These are phyloP conservation scores for Nissolia schottii DNA, from an alignment of 306 rosid species.

Conservation along the genomic window DNA sequence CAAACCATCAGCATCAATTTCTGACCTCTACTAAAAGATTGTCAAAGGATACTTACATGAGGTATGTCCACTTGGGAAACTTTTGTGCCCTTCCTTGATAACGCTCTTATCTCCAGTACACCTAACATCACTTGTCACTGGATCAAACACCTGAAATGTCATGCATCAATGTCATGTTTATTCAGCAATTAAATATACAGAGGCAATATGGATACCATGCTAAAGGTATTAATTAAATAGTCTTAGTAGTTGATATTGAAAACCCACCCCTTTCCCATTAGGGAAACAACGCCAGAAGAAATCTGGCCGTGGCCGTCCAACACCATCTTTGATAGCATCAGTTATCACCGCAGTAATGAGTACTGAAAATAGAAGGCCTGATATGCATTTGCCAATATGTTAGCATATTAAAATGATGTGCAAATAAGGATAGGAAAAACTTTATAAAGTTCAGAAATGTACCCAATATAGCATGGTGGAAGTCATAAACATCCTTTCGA, in stretches of 20 bases:
- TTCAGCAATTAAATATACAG: slow-evolving; percentile 10
- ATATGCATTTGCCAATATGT: slow-evolving; percentile 22
- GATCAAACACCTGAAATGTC: slow-evolving; percentile 59
- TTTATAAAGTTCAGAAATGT: slow-evolving; percentile 17
- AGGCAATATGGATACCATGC: slow-evolving; percentile 11
- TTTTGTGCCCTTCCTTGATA: slow-evolving; percentile 92
- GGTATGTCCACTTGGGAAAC: slow-evolving; percentile 96
- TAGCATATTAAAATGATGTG: not conserved
- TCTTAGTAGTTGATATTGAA: not conserved
- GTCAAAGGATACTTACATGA: slow-evolving; percentile 61
- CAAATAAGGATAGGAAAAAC: not conserved
- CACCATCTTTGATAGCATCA: slow-evolving; percentile 87
- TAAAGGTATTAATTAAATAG: slow-evolving; percentile 3
- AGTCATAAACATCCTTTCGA: slow-evolving; percentile 76
- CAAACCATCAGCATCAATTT: slow-evolving; percentile 3
- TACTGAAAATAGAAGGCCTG: slow-evolving; percentile 87
- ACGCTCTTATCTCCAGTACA: slow-evolving; percentile 64
- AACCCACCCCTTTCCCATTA: slow-evolving; percentile 72
- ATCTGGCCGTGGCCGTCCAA: slow-evolving; percentile 95
- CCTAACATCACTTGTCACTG: slow-evolving; percentile 46
- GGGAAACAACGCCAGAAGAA: slow-evolving; percentile 99
- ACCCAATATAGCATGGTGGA: slow-evolving; percentile 90
- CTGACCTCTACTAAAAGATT: slow-evolving; percentile 9
- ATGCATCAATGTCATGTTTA: slow-evolving; percentile 18
- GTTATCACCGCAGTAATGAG: slow-evolving; percentile 79